These are phyloP conservation scores for Candida sonorensis DNA, from an alignment of 805 yeast species.

Conservation along the genomic window DNA sequence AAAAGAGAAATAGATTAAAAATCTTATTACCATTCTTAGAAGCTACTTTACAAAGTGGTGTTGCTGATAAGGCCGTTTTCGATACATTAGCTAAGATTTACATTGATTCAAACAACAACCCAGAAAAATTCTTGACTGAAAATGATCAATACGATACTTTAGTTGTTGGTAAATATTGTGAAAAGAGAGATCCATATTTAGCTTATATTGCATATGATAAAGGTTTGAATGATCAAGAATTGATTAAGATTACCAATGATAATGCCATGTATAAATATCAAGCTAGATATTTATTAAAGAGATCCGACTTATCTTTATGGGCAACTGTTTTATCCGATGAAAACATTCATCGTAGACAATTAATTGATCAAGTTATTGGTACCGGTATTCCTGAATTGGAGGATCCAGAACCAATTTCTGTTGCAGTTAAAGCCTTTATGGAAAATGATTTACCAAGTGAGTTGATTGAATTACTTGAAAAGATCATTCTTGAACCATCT, in stretches of 20 bases:
- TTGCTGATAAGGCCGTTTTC: constrained; percentile 84
- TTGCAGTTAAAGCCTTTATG: constrained; percentile 95
- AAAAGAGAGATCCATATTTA: constrained; percentile 96
- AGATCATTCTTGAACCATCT: constrained; percentile 94
- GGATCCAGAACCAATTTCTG: constrained; percentile 89
- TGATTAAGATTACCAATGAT: constrained; percentile 88
- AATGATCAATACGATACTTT: constrained; percentile 87
- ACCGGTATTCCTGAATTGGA: constrained; percentile 92
- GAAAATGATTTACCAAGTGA: constrained; percentile 88
- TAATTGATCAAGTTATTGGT: constrained; percentile 90
- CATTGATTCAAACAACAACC: constrained; percentile 95
- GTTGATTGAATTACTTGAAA: constrained; percentile 89
- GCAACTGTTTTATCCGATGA: constrained; percentile 65
- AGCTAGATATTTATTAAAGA: constrained; percentile 87
- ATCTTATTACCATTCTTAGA: constrained; percentile 89
- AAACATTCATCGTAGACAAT: constrained; percentile 81
- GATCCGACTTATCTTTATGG: constrained; percentile 88
- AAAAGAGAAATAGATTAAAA: constrained; percentile 91
- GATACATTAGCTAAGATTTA: constrained; percentile 96
- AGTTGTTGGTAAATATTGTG: constrained; percentile 96
- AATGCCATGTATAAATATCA: constrained; percentile 98
- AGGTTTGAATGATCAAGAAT: constrained; percentile 86
- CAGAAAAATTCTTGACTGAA: constrained; percentile 93
- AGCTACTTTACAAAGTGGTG: constrained; percentile 74
- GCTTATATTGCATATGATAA: constrained; percentile 97